Conservation (phyloP, 2,329 filamentous ascomycete genomes). For the Penicillium sp. region DNA sequence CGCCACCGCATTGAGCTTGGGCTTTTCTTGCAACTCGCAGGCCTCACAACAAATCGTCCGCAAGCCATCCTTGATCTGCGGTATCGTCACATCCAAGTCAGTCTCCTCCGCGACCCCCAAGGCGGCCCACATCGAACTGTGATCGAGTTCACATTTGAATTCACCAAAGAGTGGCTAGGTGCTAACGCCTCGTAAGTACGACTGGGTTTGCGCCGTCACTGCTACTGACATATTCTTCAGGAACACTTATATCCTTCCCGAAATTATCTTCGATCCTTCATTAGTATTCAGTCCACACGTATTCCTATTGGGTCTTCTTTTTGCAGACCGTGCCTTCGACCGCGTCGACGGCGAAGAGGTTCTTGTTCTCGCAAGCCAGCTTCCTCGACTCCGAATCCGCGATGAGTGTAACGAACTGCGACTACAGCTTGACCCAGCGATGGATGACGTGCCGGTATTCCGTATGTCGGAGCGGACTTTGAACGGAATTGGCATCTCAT, state of each 20-base stretch:
- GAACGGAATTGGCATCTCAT: no score
- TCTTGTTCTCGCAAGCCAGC: background rate
- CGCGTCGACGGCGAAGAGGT: constrained; percentile 17
- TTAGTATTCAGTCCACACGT: constrained; percentile 38
- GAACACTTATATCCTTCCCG: constrained; percentile 34
- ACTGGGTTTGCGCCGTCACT: no score
- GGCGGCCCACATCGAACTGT: background rate
- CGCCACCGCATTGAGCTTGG: constrained; percentile 17
- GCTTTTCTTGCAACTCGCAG: constrained; percentile 18
- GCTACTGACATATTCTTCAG: constrained; percentile 8
- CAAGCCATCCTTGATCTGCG: constrained; percentile 2
- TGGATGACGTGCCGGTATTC: background rate
- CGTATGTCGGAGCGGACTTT: no score
- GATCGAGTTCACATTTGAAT: background rate
- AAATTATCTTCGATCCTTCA: constrained; percentile 38
- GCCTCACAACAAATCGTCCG: constrained; percentile 16
- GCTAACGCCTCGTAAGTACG: background rate
- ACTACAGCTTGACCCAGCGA: background rate
- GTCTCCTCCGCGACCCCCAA: background rate
- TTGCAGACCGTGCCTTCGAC: constrained; percentile 7
- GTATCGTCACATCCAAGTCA: background rate
- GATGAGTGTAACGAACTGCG: background rate
- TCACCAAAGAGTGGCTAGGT: background rate
- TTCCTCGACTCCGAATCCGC: background rate
- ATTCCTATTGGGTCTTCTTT: constrained; percentile 36